phyloP scores from a whole-genome alignment of 2,329 filamentous ascomycete species.

The Fusarium sp. region DNA sequence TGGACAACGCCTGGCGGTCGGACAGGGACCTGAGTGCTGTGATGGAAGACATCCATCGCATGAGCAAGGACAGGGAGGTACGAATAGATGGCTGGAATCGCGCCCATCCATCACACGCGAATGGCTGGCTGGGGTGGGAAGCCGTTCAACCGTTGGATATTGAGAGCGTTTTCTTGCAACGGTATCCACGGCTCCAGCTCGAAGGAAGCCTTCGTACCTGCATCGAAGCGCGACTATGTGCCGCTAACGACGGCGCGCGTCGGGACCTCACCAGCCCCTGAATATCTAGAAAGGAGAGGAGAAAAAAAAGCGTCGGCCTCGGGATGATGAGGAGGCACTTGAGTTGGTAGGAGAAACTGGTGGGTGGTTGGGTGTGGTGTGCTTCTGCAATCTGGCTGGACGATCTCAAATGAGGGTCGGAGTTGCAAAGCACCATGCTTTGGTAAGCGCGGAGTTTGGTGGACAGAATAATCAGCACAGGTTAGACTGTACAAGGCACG shows the following conservation, averaged over 20 bases:
- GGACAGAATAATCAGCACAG: conserved; percentile 19
- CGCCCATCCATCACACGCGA: neutral
- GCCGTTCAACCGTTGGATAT: conserved; percentile 1
- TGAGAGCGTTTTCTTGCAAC: neutral
- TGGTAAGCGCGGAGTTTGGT: neutral
- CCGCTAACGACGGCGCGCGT: conserved; percentile 21
- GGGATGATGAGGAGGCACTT: conserved; percentile 18
- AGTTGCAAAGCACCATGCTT: neutral
- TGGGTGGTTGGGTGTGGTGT: conserved; percentile 23
- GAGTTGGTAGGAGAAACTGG: conserved; percentile 17
- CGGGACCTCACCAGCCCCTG: conserved; percentile 27
- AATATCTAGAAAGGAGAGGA: conserved; percentile 12
- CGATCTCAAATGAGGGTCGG: conserved; percentile 19
- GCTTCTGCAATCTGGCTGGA: conserved; percentile 18
- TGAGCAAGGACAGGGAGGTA: conserved; percentile 3
- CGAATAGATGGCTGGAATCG: neutral
- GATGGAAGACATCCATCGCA: neutral
- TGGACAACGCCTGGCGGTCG: neutral
- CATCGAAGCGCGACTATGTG: conserved; percentile 13
- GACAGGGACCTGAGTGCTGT: neutral
- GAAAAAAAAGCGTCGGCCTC: conserved; percentile 24
- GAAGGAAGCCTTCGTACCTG: conserved; percentile 6
- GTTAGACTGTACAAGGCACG: neutral
- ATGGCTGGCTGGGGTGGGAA: neutral
- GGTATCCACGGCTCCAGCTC: neutral